Evolutionary conservation across 1,284 basidiomycete genomes (phyloP).

Genomic region (Cerrena zonata): DNA sequence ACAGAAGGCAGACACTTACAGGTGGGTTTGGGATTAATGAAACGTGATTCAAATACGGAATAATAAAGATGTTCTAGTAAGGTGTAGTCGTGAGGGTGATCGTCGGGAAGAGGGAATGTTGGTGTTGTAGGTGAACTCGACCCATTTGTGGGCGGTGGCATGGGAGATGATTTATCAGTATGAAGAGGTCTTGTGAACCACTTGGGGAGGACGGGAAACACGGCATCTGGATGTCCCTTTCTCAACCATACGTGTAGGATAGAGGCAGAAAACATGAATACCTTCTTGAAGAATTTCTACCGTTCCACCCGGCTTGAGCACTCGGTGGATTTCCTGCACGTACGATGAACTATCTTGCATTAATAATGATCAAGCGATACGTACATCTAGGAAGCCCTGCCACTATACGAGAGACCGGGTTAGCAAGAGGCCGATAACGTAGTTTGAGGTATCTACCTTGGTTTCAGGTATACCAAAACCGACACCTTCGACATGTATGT

Average conservation of each 20-base stretch:
- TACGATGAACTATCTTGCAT: too few species aligned
- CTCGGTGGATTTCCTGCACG: constrained; percentile 55
- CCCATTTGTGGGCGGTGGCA: constrained; percentile 7
- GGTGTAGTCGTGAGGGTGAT: constrained; percentile 20
- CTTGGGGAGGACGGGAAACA: constrained; percentile 23
- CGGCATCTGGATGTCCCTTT: constrained; percentile 16
- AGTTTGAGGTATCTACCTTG: constrained; percentile 17
- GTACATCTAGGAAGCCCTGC: constrained; percentile 60
- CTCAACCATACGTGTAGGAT: not conserved
- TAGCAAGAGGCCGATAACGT: not conserved
- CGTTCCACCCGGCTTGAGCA: constrained; percentile 55
- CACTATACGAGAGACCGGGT: constrained; percentile 38
- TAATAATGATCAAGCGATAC: too few species aligned
- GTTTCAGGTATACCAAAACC: constrained; percentile 22
- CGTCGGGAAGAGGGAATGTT: constrained; percentile 6
- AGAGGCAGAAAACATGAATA: constrained; percentile 18
- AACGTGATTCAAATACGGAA: constrained; percentile 25
- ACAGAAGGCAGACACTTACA: constrained; percentile 12
- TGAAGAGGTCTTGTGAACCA: constrained; percentile 23
- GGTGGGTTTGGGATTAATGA: constrained; percentile 25
- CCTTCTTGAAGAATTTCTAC: constrained; percentile 65
- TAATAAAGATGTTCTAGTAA: constrained; percentile 25
- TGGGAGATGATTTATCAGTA: constrained; percentile 9
- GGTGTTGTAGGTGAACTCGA: constrained; percentile 6
- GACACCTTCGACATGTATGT: constrained; percentile 11